A percentile compares a stretch with the other conserved stretches of the same genome.
phyloP scores from a whole-genome alignment of 768 basidiomycete genomes.

The Favolaschia claudopus region DNA sequence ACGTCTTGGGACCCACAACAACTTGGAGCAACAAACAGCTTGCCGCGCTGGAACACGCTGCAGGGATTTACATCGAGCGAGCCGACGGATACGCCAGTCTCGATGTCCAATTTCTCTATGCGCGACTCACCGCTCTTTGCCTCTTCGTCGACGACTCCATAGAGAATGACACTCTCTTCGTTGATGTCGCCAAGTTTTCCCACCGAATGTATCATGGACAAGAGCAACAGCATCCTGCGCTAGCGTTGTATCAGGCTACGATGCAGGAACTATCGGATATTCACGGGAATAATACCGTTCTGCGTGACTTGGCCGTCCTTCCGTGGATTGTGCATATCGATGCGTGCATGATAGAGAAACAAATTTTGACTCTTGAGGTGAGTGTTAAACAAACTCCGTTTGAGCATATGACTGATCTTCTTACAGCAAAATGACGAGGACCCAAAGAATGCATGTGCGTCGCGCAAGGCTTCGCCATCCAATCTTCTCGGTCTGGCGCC shows the following conservation, averaged over 20 bases:
- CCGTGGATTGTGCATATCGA: no score
- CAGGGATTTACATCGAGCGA: slow-evolving; percentile 2
- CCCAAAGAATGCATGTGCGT: no score
- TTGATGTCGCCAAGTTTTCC: slow-evolving; percentile 5
- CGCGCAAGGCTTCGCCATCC: no score
- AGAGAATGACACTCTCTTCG: neutral
- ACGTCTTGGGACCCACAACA: slow-evolving; percentile 6
- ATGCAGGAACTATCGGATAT: slow-evolving; percentile 6
- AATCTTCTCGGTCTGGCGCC: no score
- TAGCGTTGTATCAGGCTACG: neutral
- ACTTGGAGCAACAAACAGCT: slow-evolving; percentile 1
- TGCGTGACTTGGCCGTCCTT: no score
- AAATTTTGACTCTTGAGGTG: no score
- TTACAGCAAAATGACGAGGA: no score
- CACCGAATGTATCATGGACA: no score
- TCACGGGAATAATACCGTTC: no score
- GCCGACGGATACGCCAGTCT: neutral
- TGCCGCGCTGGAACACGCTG: slow-evolving; percentile 7
- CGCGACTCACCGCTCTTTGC: slow-evolving; percentile 7
- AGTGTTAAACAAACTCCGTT: no score
- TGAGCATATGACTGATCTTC: no score
- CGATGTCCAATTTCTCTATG: slow-evolving; percentile 4
- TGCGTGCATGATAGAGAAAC: slow-evolving; percentile 9
- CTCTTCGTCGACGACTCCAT: slow-evolving; percentile 17
- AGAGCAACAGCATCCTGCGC: neutral